These are phyloP conservation scores for Tylopilus sp. DNA, from an alignment of 768 basidiomycete genomes.

Conservation along the genomic window DNA sequence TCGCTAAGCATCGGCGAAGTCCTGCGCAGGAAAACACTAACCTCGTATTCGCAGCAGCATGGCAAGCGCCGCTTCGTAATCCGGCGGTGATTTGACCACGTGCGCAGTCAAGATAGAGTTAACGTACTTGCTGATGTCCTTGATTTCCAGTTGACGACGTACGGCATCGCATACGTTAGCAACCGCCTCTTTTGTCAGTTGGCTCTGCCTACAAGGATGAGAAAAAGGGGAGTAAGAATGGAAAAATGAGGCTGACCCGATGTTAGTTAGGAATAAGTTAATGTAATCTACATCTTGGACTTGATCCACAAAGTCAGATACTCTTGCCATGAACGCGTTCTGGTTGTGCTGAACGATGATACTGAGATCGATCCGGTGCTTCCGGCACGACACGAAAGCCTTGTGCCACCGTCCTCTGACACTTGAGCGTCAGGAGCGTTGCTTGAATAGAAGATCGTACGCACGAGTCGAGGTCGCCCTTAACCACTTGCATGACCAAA, in stretches of 20 bases:
- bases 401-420: slow-evolving; percentile 73
- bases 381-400: slow-evolving; percentile 88
- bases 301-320: slow-evolving; percentile 76
- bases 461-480: slow-evolving; percentile 65
- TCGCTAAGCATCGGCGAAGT: neutral
- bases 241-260: slow-evolving; percentile 57
- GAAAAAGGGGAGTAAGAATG: neutral
- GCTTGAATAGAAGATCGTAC: neutral
- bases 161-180: slow-evolving; percentile 74
- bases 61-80: slow-evolving; percentile 80
- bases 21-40: slow-evolving; percentile 28
- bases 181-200: slow-evolving; percentile 55
- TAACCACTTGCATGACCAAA: slow-evolving; percentile 82
- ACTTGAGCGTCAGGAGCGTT: neutral
- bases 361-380: slow-evolving; percentile 90
- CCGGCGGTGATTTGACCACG: slow-evolving; percentile 87
- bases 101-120: slow-evolving; percentile 92
- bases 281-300: slow-evolving; percentile 88
- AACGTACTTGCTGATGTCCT: slow-evolving; percentile 74
- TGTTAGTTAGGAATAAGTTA: slow-evolving; percentile 82
- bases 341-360: slow-evolving; percentile 81
- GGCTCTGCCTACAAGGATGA: slow-evolving; percentile 48
- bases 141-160: slow-evolving; percentile 64
- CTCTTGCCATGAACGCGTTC: slow-evolving; percentile 56
- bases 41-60: slow-evolving; percentile 77